Conservation (phyloP, 2,329 filamentous ascomycete genomes). For the Drechslerella coelobrocha region DNA sequence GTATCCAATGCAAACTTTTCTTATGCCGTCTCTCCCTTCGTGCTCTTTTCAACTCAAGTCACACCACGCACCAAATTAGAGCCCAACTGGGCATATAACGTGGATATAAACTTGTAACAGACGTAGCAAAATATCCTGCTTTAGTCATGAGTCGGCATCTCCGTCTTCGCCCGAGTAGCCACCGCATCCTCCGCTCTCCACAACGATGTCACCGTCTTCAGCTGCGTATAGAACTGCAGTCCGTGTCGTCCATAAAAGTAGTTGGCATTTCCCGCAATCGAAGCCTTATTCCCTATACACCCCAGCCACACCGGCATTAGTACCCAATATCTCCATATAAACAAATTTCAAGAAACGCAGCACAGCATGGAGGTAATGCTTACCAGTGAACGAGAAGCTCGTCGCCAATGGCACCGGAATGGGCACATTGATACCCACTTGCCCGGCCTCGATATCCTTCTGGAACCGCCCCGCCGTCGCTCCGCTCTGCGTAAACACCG, state of each 20-base stretch:
- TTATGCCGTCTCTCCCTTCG: background rate
- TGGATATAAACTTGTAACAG: no score
- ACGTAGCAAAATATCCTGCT: no score
- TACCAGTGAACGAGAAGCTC: slow-evolving; percentile 71
- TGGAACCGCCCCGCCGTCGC: slow-evolving; percentile 80
- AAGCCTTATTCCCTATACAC: slow-evolving; percentile 73
- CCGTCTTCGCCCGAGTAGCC: slow-evolving; percentile 80
- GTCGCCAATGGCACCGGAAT: slow-evolving; percentile 70
- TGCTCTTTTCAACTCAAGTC: no score
- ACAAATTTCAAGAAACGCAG: slow-evolving; percentile 89
- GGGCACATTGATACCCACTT: slow-evolving; percentile 76
- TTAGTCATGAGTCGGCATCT: slow-evolving; percentile 77
- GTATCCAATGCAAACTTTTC: background rate
- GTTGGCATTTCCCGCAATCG: slow-evolving; percentile 86
- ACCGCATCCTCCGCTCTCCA: slow-evolving; percentile 88
- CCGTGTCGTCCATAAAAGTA: slow-evolving; percentile 96
- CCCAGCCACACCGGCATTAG: slow-evolving; percentile 71
- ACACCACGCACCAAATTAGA: no score
- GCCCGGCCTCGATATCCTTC: slow-evolving; percentile 80
- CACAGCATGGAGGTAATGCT: slow-evolving; percentile 64
- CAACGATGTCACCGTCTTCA: slow-evolving; percentile 89
- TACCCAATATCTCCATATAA: slow-evolving; percentile 94
- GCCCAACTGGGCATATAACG: no score
- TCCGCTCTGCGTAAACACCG: slow-evolving; percentile 82
- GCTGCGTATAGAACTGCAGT: slow-evolving; percentile 92